Conservation (phyloP, 2,329 filamentous ascomycete species). For the Fusarium keratoplasticum region DNA sequence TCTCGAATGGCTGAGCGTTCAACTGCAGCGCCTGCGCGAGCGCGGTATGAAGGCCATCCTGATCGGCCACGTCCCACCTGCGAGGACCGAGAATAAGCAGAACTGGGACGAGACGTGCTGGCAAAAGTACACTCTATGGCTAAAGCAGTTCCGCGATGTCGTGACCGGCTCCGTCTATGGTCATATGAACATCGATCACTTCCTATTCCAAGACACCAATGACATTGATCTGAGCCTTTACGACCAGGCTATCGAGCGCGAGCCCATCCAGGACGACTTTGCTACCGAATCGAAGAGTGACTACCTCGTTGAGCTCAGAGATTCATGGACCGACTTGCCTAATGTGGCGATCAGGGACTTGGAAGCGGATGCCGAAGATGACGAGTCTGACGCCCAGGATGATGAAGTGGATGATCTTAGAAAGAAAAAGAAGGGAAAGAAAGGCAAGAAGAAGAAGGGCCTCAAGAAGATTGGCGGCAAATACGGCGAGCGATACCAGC, state of each 20-base stretch:
- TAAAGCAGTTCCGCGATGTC: constrained; percentile 91
- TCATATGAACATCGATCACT: constrained; percentile 99
- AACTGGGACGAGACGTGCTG: constrained; percentile 98
- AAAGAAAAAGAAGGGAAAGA: constrained; percentile 46
- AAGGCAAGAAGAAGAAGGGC: constrained; percentile 62
- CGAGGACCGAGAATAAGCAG: constrained; percentile 84
- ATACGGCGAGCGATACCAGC: constrained; percentile 86
- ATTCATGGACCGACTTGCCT: constrained; percentile 82
- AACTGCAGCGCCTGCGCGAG: constrained; percentile 84
- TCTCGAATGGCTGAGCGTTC: constrained; percentile 94
- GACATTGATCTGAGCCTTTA: constrained; percentile 72
- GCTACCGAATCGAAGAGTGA: constrained; percentile 70
- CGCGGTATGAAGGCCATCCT: constrained; percentile 94
- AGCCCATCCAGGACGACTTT: constrained; percentile 63
- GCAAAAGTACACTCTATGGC: constrained; percentile 96
- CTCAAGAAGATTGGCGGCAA: constrained; percentile 76
- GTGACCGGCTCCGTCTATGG: constrained; percentile 84
- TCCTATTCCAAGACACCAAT: constrained; percentile 87
- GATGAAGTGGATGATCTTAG: constrained; percentile 30
- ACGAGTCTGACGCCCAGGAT: constrained; percentile 37
- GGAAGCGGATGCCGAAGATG: constrained; percentile 25
- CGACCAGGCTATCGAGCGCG: constrained; percentile 35
- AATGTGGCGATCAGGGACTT: constrained; percentile 53
- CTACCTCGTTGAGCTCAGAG: constrained; percentile 82
- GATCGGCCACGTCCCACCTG: constrained; percentile 93